phyloP scores from a whole-genome alignment of 2,329 filamentous ascomycete species.

The Mycosphaerelloides madeirae region DNA sequence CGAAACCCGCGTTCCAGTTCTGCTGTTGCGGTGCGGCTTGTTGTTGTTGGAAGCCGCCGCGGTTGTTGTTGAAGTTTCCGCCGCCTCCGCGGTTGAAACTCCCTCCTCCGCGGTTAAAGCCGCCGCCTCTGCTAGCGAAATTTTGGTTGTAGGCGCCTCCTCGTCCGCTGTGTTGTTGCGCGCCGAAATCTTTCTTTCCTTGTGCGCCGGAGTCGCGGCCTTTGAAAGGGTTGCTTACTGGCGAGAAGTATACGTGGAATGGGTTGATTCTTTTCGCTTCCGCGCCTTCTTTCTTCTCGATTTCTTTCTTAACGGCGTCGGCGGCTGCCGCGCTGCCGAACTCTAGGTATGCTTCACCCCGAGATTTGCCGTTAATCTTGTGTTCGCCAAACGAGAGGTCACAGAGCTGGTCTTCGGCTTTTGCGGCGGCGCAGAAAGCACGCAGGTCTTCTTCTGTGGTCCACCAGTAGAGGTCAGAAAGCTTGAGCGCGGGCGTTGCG shows the following conservation, averaged over 20 bases:
- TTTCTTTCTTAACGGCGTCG: constrained; percentile 74
- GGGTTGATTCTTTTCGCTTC: constrained; percentile 55
- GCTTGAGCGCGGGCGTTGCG: constrained; percentile 67
- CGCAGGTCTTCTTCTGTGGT: constrained; percentile 92
- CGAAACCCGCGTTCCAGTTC: constrained; percentile 31
- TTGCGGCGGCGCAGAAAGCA: constrained; percentile 66
- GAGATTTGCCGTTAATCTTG: constrained; percentile 98
- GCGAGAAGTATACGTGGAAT: constrained; percentile 56
- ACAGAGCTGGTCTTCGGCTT: constrained; percentile 76
- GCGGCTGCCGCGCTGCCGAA: constrained; percentile 79
- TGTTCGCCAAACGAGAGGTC: constrained; percentile 97
- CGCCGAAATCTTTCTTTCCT: constrained; percentile 33
- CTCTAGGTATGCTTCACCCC: constrained; percentile 84
- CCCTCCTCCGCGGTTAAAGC: constrained; percentile 34
- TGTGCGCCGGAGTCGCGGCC: constrained; percentile 46
- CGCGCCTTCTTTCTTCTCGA: constrained; percentile 51
- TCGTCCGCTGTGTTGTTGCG: constrained; percentile 2
- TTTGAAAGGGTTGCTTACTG: constrained; percentile 19
- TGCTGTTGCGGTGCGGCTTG: constrained; percentile 12
- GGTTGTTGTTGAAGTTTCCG: constrained; percentile 23
- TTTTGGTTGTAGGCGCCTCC: constrained; percentile 29
- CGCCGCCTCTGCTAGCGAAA: constrained; percentile 46
- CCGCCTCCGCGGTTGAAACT: constrained; percentile 29
- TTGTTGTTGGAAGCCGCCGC: constrained; percentile 23
- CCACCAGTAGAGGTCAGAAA: constrained; percentile 95